Base-by-base conservation (phyloP, 2,329 filamentous ascomycete genomes). In the Fonsecaea monophora region DNA sequence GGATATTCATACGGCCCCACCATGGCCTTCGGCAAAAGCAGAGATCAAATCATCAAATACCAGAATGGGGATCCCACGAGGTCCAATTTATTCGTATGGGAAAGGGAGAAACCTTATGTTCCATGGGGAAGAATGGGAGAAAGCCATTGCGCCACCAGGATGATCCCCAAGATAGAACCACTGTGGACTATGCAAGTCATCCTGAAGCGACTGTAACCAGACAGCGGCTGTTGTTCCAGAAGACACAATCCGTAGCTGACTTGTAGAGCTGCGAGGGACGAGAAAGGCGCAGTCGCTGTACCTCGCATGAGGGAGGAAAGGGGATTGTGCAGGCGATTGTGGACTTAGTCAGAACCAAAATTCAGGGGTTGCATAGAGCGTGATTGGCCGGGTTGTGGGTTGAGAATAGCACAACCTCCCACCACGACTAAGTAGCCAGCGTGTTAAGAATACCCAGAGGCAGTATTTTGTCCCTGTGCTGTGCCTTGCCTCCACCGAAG, bases 391-490 rank as follows among this genome's bases (percentile, higher is more conserved):
- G 25, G 25, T 25, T 25, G 25, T 12, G 18, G 48, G 18, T 38
- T 21, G 32, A 53, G 30, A 25, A 60, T 35, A 35, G 38, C 58
- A 21, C 45, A 30, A 45, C 40, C 40, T 59, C 56, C 50, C 53
- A 48, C 53, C 60, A 55, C 25, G 32, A 21, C 32, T 40, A 38
- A 25, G 60, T 55, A 37, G 68, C 62, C 68, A 69, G 68, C 68
- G 68, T 69, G 68, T 69, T 69, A 69, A 67, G 50, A 66, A 60
- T 53, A 60, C 9, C 38, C 25, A 42, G 21, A 48, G 9, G 32
- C 21, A 58, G 65, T 35, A 53, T 38, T 61, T 40, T 50, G 42
- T 38, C 54, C 32, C 15, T 40, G 13, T 59, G 40, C 58, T 34
- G 21, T 62, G 18, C 34, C 57, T 38, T 50, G 9, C 54, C 7